A percentile compares a stretch with the other conserved stretches of the same genome.
phyloP scores from a whole-genome alignment of 345 rosid species.

The Brassica incana region DNA sequence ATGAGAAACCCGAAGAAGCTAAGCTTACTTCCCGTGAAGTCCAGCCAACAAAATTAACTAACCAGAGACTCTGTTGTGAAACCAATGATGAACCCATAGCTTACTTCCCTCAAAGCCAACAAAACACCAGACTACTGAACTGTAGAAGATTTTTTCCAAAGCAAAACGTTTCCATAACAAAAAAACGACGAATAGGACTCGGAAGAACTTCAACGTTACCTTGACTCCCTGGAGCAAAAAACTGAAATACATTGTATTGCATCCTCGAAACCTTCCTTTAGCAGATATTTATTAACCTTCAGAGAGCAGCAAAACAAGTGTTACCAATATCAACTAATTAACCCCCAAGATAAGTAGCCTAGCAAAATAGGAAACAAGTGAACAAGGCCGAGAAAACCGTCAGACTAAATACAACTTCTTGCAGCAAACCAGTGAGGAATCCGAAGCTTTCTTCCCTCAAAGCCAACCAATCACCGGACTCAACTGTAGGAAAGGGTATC shows the following conservation, averaged over 20 bases:
- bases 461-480: background rate
- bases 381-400: background rate
- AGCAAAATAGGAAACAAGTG: background rate
- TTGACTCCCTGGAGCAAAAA: background rate
- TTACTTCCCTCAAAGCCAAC: background rate
- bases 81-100: background rate
- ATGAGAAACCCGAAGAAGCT: background rate
- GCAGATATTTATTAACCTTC: background rate
- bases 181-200: background rate
- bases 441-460: background rate
- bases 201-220: background rate
- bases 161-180: background rate
- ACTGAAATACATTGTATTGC: background rate
- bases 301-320: background rate
- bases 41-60: background rate
- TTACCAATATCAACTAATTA: background rate
- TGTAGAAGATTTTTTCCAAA: background rate
- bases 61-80: background rate
- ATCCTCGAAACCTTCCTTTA: background rate
- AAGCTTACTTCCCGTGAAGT: background rate
- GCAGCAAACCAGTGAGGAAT: background rate
- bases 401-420: background rate
- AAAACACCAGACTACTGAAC: background rate
- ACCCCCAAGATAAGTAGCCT: background rate
- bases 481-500: background rate